A percentile compares a stretch with the other conserved stretches of the same genome.
phyloP scores from a whole-genome alignment of 768 basidiomycete genomes.

The Suillus paluster region DNA sequence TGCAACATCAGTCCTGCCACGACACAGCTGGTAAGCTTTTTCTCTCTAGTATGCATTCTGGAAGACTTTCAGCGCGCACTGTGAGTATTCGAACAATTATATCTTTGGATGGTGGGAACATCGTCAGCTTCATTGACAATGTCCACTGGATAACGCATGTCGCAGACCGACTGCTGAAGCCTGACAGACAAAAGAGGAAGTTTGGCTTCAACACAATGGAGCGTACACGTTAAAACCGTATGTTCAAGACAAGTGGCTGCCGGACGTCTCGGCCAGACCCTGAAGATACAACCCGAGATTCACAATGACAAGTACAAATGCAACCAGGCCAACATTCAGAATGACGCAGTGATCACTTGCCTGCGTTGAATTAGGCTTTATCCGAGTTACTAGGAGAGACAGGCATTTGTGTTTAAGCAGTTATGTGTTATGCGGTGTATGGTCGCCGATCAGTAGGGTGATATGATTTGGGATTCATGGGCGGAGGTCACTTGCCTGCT shows the following conservation, averaged over 20 bases:
- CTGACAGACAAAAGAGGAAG: neutral
- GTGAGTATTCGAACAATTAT: neutral
- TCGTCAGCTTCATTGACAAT: neutral
- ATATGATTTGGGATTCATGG: neutral
- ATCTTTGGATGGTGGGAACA: neutral
- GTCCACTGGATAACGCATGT: neutral
- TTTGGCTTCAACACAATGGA: neutral
- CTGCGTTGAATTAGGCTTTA: constrained; percentile 3
- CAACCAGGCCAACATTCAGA: neutral
- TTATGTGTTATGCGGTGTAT: too few relatives aligned
- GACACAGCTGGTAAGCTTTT: neutral
- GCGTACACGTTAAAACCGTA: neutral
- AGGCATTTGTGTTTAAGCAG: too few relatives aligned
- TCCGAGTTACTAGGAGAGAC: neutral
- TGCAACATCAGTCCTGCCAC: constrained; percentile 1
- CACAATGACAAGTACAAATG: neutral
- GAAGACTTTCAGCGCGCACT: neutral
- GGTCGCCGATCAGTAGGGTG: too few relatives aligned
- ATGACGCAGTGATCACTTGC: neutral
- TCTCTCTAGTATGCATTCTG: neutral
- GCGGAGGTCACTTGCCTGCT: neutral
- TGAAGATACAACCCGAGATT: neutral
- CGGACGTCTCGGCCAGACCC: neutral
- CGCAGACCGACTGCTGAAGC: neutral
- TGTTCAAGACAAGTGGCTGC: neutral